These are phyloP conservation scores for Diplocarpon rosae DNA, from an alignment of 2,329 filamentous ascomycete species.

Conservation along the genomic window DNA sequence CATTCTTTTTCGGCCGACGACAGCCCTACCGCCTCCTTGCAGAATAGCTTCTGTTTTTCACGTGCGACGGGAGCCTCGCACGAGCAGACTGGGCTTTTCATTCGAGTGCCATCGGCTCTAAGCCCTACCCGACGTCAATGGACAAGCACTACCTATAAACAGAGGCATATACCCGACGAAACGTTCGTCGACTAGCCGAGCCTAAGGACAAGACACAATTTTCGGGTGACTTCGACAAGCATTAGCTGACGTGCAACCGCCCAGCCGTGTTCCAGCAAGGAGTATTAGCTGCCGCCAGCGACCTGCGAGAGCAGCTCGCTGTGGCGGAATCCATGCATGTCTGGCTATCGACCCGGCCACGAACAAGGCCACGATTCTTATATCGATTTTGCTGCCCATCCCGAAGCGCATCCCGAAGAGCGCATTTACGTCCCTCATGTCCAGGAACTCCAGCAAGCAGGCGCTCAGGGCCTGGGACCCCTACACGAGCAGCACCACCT, in stretches of 20 bases:
- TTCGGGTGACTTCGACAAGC: too few species aligned
- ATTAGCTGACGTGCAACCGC: slow-evolving; percentile 6
- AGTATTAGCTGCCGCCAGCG: slow-evolving; percentile 43
- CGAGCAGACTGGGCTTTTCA: slow-evolving; percentile 20
- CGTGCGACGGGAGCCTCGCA: slow-evolving; percentile 6
- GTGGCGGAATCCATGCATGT: slow-evolving; percentile 63
- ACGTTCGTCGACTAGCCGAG: slow-evolving; percentile 3
- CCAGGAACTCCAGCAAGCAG: slow-evolving; percentile 26
- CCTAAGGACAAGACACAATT: slow-evolving; percentile 5
- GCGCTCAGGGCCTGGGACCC: slow-evolving; percentile 23
- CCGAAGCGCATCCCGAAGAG: slow-evolving; percentile 52
- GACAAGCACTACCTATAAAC: slow-evolving; percentile 22
- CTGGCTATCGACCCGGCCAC: slow-evolving; percentile 51
- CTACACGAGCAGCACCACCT: slow-evolving; percentile 22
- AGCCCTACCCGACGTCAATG: slow-evolving; percentile 22
- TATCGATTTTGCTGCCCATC: slow-evolving; percentile 63
- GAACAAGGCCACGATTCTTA: slow-evolving; percentile 42
- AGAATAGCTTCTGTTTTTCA: slow-evolving; percentile 21
- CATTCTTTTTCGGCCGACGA: slow-evolving; percentile 12
- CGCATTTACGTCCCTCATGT: slow-evolving; percentile 48
- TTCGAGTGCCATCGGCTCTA: slow-evolving; percentile 21
- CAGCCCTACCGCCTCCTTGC: slow-evolving; percentile 16
- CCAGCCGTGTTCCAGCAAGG: slow-evolving; percentile 25
- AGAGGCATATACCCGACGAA: slow-evolving; percentile 9
- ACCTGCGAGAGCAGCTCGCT: slow-evolving; percentile 66